Conservation (phyloP, 495 filamentous ascomycete genomes). For the Aspergillus homomorphus region DNA sequence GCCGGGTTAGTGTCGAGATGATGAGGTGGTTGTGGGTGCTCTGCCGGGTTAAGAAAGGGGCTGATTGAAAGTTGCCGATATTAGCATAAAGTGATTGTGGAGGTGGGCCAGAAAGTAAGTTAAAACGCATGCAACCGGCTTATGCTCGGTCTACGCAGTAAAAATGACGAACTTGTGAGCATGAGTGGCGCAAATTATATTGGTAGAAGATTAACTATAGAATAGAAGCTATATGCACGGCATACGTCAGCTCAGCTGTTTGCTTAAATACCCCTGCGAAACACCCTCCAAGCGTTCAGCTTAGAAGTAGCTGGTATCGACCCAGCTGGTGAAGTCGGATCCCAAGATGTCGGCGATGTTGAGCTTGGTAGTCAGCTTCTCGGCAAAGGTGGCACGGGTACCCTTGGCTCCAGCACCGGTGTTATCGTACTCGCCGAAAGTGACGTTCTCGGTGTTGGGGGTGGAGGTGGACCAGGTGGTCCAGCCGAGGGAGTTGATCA, state of each 20-base stretch:
- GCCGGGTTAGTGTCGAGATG: not conserved
- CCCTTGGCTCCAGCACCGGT: slow-evolving; percentile 55
- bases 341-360: slow-evolving; percentile 51
- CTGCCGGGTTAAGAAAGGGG: not conserved
- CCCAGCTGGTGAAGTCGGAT: slow-evolving; percentile 43
- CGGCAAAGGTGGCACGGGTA: slow-evolving; percentile 55
- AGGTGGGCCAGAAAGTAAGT: too few species aligned
- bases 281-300: not conserved
- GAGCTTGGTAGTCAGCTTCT: slow-evolving; percentile 42
- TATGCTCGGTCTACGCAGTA: too few species aligned
- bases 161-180: not conserved
- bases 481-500: slow-evolving; percentile 64
- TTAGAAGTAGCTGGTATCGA: slow-evolving; percentile 38
- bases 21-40: not conserved
- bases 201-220: not conserved
- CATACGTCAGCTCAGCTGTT: not conserved
- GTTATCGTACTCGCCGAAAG: slow-evolving; percentile 60
- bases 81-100: too few species aligned
- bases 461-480: slow-evolving; percentile 50
- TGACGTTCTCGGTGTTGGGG: slow-evolving; percentile 50
- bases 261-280: too few species aligned
- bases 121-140: too few species aligned
- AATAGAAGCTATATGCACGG: not conserved
- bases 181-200: not conserved
- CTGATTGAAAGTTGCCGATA: too few species aligned